Conservation (phyloP, 768 basidiomycete genomes). For the Inosperma sp. region DNA sequence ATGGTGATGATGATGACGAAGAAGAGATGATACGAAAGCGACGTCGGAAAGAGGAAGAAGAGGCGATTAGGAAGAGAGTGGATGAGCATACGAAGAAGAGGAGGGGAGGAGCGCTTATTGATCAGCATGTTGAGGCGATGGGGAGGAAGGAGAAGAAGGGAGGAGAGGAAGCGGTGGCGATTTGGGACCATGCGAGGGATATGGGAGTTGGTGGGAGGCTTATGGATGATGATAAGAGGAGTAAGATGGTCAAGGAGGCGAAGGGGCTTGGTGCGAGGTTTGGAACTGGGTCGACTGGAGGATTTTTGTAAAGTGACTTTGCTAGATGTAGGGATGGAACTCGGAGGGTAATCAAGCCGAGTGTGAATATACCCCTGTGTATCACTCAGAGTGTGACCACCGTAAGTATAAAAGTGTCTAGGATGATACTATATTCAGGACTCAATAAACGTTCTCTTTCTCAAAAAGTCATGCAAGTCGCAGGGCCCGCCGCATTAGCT, state of each 20-base stretch:
- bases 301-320: constrained; percentile 61
- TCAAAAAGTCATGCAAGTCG: constrained; percentile 20
- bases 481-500: constrained; percentile 48
- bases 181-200: constrained; percentile 92
- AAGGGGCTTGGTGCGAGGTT: constrained; percentile 80
- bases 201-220: constrained; percentile 84
- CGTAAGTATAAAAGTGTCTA: no score
- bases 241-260: constrained; percentile 75
- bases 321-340: no score
- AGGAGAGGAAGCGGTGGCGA: constrained; percentile 56
- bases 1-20: constrained; percentile 37
- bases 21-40: constrained; percentile 47
- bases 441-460: no score
- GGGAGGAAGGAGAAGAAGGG: constrained; percentile 29
- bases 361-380: no score
- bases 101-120: constrained; percentile 52
- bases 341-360: no score
- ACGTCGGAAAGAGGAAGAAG: constrained; percentile 60
- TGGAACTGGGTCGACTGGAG: constrained; percentile 64
- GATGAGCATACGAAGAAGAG: constrained; percentile 66
- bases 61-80: constrained; percentile 61
- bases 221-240: constrained; percentile 84
- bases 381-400: no score
- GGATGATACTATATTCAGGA: no score
- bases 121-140: constrained; percentile 39